phyloP scores from a whole-genome alignment of 495 filamentous ascomycete genomes.

The Penicillium chermesinum region DNA sequence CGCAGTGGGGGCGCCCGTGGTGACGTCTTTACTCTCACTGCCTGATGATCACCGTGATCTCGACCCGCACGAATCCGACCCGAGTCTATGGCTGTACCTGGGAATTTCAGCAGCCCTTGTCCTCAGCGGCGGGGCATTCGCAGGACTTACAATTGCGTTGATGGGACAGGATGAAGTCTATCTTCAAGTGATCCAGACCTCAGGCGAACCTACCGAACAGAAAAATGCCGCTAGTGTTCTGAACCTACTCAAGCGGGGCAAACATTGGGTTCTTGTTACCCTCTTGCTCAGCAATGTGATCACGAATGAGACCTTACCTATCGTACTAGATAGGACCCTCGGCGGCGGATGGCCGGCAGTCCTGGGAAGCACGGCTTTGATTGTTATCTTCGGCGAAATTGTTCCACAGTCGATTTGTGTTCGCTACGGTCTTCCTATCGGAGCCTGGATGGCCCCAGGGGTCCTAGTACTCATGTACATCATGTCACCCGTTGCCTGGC shows the following conservation, averaged over 20 bases:
- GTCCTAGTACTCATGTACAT: slow-evolving; percentile 90
- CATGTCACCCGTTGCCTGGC: slow-evolving; percentile 80
- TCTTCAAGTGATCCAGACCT: slow-evolving; percentile 83
- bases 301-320: slow-evolving; percentile 94
- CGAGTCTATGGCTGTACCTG: slow-evolving; percentile 66
- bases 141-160: slow-evolving; percentile 88
- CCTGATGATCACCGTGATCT: not conserved
- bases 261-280: slow-evolving; percentile 99
- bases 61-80: slow-evolving; percentile 26
- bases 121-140: slow-evolving; percentile 87
- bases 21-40: slow-evolving; percentile 11
- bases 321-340: slow-evolving; percentile 87
- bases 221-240: slow-evolving; percentile 79
- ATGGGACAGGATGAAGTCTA: slow-evolving; percentile 85
- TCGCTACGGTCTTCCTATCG: slow-evolving; percentile 93
- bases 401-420: slow-evolving; percentile 95
- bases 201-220: slow-evolving; percentile 74
- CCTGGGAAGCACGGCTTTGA: slow-evolving; percentile 83
- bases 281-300: slow-evolving; percentile 93
- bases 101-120: slow-evolving; percentile 68
- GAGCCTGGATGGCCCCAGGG: slow-evolving; percentile 86
- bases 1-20: slow-evolving; percentile 38
- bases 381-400: slow-evolving; percentile 97
- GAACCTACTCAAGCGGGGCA: slow-evolving; percentile 75
- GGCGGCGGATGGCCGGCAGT: slow-evolving; percentile 95